A percentile compares a stretch with the other conserved stretches of the same genome.
These are phyloP conservation scores for Tardiomyces blankii DNA, from an alignment of 1,139 yeast genomes.

Conservation along the genomic window DNA sequence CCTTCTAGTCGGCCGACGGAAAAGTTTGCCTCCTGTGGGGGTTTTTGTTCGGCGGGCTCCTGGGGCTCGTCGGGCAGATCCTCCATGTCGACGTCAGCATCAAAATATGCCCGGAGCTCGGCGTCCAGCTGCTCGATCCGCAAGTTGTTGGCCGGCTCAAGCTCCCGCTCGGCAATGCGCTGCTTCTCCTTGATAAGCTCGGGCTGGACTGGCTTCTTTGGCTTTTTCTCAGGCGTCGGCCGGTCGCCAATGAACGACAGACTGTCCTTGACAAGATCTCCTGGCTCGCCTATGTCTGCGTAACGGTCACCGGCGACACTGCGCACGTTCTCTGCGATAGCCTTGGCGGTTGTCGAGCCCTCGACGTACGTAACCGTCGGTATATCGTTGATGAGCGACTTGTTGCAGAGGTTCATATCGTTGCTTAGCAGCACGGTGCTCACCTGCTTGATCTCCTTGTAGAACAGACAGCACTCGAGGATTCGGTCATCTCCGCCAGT, in stretches of 20 bases:
- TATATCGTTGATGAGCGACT: conserved; percentile 58
- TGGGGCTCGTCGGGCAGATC: neutral
- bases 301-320: neutral
- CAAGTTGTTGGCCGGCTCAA: neutral
- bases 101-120: neutral
- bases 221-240: neutral
- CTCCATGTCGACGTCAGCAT: neutral
- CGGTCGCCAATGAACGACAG: neutral
- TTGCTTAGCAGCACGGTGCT: conserved; percentile 57
- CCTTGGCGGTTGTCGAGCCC: conserved; percentile 48
- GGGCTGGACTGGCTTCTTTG: neutral
- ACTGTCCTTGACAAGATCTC: neutral
- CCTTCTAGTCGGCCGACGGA: no score
- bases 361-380: conserved; percentile 54
- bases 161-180: neutral
- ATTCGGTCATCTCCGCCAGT: conserved; percentile 63
- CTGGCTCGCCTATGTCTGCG: neutral
- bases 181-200: neutral
- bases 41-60: no score
- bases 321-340: conserved; percentile 28
- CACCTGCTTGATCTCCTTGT: conserved; percentile 32
- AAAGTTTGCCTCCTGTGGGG: no score
- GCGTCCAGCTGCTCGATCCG: neutral
- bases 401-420: conserved; percentile 71
- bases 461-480: conserved; percentile 69